phyloP scores from a whole-genome alignment of 805 yeast species.

The Hanseniaspora thailandica region DNA sequence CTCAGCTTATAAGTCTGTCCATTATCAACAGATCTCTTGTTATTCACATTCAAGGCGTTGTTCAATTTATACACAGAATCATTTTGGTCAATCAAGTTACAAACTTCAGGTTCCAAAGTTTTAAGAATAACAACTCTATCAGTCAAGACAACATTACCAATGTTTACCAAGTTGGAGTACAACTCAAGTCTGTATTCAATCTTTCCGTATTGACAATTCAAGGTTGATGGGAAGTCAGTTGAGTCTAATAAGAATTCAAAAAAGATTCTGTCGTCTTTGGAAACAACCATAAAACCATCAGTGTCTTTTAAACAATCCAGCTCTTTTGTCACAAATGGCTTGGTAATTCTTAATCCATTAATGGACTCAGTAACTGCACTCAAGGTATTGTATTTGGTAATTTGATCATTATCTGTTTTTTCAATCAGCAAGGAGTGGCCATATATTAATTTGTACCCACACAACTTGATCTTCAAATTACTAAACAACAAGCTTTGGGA shows the following conservation, averaged over 20 bases:
- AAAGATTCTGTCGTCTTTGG: neutral
- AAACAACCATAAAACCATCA: neutral
- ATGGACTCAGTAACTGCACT: neutral
- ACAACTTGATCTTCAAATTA: slow-evolving; percentile 6
- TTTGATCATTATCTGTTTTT: neutral
- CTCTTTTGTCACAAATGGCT: slow-evolving; percentile 11
- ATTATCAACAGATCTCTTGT: neutral
- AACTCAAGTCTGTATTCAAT: slow-evolving; percentile 18
- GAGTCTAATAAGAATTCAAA: slow-evolving; percentile 17
- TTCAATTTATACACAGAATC: slow-evolving; percentile 5
- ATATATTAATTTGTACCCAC: slow-evolving; percentile 11
- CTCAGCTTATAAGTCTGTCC: slow-evolving; percentile 1
- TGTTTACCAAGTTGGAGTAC: slow-evolving; percentile 5
- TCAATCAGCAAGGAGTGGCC: slow-evolving; percentile 2
- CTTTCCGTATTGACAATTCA: slow-evolving; percentile 16
- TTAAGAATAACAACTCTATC: slow-evolving; percentile 6
- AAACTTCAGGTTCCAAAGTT: slow-evolving; percentile 10
- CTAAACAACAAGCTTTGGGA: neutral
- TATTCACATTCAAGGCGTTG: neutral
- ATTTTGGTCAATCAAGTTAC: slow-evolving; percentile 10
- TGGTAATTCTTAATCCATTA: slow-evolving; percentile 1
- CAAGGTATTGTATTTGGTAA: neutral
- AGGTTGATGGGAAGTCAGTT: slow-evolving; percentile 15
- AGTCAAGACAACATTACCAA: slow-evolving; percentile 10
- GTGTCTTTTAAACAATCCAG: neutral